Evolutionary conservation across 2,329 filamentous ascomycete species (phyloP), one percentile per base, ranked within the genome.

Genomic region (Ophiocordyceps camponoti-saundersi): DNA sequence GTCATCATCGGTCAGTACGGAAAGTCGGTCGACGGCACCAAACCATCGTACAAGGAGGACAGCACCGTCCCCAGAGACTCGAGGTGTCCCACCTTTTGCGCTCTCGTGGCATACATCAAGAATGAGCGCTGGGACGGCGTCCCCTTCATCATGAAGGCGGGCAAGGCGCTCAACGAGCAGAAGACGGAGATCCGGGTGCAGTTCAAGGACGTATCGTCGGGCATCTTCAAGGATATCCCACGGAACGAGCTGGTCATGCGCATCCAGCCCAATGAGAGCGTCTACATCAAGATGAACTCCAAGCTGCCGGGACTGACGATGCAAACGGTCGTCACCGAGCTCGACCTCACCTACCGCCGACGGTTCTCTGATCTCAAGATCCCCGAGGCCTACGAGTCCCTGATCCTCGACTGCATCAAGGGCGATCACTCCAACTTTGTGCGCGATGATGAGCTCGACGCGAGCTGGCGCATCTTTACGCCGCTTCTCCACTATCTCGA

Each of bases 271-370:
- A 98, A 98, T 71, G 92, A 98, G 76, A 94, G 86, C 63, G 89
- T 98, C 55, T 98, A 98, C 72, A 94, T 96, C 68, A 98, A 98
- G 80, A 98, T 98, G 92, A 98, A 98, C 82, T 96, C 90, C 29
- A 98, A 98, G 76, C 75, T 98, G 49, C 93, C 92, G 20, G 92
- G 92, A 58, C 74, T 98, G 59, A 96, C 88, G 73, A 98, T 96
- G 89, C 92, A 98, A 75, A 98, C 92, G 13, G 92, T 96, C 39
- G 86, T 95, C 57, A 98, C 92, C 50, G 92, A 98, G 72, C 84
- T 98, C 50, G 92, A 98, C 62, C 79, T 98, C 56, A 98, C 93
- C 53, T 98, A 98, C 75, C 81, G 93, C 63, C 82, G 92, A 66
- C 85, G 93, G 56, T 98, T 98, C 80, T 96, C 92, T 18, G 92